Percentiles rank a stretch among this genome's conserved stretches.
Conservation (phyloP, 2,329 filamentous ascomycete genomes). For the Fusarium concolor region DNA sequence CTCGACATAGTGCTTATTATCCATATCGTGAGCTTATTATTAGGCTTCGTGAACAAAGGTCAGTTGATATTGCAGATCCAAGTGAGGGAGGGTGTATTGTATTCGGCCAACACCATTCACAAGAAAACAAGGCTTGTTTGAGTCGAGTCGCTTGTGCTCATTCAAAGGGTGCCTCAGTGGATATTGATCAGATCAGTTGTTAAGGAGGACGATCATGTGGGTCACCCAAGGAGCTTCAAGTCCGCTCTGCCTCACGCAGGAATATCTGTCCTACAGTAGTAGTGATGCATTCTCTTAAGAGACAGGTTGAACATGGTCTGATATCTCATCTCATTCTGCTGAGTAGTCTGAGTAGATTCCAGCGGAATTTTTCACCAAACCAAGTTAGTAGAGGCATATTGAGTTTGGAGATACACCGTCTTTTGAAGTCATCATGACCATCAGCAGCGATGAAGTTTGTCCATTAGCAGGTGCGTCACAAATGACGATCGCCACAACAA, state of each 20-base stretch:
- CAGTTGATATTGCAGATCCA: not conserved
- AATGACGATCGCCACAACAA: constrained; percentile 9
- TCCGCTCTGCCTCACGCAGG: constrained; percentile 13
- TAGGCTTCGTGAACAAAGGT: not conserved
- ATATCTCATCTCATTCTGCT: constrained; percentile 3
- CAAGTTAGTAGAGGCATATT: not conserved
- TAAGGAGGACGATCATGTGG: constrained; percentile 4
- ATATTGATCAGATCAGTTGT: constrained; percentile 22
- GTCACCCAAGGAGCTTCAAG: constrained; percentile 24
- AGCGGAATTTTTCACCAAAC: not conserved
- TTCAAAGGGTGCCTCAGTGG: constrained; percentile 5
- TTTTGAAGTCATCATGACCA: constrained; percentile 18
- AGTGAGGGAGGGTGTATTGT: not conserved
- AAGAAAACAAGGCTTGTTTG: not conserved
- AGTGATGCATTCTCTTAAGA: not conserved
- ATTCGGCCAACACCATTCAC: not conserved
- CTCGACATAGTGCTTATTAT: not conserved
- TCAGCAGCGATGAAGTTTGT: not conserved
- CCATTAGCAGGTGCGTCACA: constrained; percentile 28
- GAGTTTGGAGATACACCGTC: constrained; percentile 35
- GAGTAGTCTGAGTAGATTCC: not conserved
- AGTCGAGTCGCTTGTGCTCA: constrained; percentile 5
- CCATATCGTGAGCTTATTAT: constrained; percentile 1
- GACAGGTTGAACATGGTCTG: not conserved
- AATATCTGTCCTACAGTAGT: not conserved